Evolutionary conservation across 257 asterid genomes (phyloP).

Genomic region (Misopates orontium): DNA sequence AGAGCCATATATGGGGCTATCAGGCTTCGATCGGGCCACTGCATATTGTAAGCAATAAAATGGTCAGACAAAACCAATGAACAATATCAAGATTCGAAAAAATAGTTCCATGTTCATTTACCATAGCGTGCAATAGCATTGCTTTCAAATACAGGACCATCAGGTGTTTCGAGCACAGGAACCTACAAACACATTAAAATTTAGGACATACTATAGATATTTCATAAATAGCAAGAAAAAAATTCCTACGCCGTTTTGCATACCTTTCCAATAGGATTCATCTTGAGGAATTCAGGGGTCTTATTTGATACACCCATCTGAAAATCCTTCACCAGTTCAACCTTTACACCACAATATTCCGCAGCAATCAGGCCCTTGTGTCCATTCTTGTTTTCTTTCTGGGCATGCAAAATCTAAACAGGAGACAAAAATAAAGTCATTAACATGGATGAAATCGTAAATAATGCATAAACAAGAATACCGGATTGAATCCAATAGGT

Average conservation of each 20-base stretch:
- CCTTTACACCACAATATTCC: constrained; percentile 56
- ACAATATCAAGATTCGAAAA: not conserved
- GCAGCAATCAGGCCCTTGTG: constrained; percentile 63
- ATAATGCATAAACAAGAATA: not conserved
- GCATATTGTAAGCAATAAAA: constrained; percentile 22
- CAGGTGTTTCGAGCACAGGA: constrained; percentile 94
- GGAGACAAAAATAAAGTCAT: constrained; percentile 13
- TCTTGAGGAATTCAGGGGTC: constrained; percentile 76
- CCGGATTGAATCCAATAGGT: no score
- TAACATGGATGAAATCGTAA: not conserved
- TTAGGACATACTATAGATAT: not conserved
- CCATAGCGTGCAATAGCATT: constrained; percentile 96
- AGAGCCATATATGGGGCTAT: constrained; percentile 61
- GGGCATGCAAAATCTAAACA: constrained; percentile 60
- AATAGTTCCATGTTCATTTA: constrained; percentile 19
- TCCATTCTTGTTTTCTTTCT: constrained; percentile 52
- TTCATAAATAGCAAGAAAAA: not conserved
- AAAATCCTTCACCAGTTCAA: constrained; percentile 58
- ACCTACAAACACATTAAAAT: constrained; percentile 40
- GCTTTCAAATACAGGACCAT: constrained; percentile 85
- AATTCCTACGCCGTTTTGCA: not conserved
- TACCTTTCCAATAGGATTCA: constrained; percentile 95
- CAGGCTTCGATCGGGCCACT: constrained; percentile 59
- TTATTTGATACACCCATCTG: constrained; percentile 75
- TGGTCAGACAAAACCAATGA: constrained; percentile 5